Evolutionary conservation across 192 early-diverging fungal species (phyloP).

Genomic region (Jimgerdemannia flammicorona): DNA sequence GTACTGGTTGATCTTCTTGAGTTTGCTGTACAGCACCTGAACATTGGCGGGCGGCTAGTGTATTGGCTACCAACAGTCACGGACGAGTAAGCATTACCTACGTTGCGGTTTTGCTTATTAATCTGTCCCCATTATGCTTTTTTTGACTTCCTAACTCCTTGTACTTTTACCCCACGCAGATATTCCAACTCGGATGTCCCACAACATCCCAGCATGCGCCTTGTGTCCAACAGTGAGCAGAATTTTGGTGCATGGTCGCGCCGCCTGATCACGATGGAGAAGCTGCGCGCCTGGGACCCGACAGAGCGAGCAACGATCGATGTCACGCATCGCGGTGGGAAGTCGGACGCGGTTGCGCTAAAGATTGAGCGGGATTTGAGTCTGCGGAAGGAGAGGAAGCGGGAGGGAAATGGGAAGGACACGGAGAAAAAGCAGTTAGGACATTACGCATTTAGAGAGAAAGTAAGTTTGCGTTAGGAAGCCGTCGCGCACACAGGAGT

Average conservation of each 20-base stretch:
- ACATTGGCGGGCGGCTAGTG: slow-evolving; percentile 80
- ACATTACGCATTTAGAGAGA: slow-evolving; percentile 7
- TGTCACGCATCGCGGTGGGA: neutral
- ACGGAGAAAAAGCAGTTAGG: neutral
- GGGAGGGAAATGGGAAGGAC: neutral
- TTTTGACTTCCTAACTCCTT: neutral
- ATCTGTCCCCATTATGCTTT: neutral
- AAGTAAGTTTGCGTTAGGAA: neutral
- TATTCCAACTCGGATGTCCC: slow-evolving; percentile 80
- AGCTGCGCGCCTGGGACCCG: slow-evolving; percentile 37
- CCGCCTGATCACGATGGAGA: slow-evolving; percentile 94
- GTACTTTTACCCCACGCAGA: slow-evolving; percentile 8
- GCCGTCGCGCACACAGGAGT: neutral
- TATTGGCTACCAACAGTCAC: slow-evolving; percentile 96
- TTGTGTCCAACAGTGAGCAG: slow-evolving; percentile 92
- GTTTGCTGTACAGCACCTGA: slow-evolving; percentile 78
- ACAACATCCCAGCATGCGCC: slow-evolving; percentile 69
- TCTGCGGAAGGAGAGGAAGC: neutral
- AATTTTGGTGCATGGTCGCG: slow-evolving; percentile 92
- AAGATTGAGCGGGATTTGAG: neutral
- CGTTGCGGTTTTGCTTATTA: no score
- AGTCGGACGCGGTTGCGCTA: neutral
- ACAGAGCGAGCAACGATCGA: neutral
- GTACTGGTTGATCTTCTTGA: slow-evolving; percentile 80
- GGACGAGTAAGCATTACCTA: slow-evolving; percentile 56